Conservation (phyloP, 2,329 filamentous ascomycete species). For the Monosporascus sp. region DNA sequence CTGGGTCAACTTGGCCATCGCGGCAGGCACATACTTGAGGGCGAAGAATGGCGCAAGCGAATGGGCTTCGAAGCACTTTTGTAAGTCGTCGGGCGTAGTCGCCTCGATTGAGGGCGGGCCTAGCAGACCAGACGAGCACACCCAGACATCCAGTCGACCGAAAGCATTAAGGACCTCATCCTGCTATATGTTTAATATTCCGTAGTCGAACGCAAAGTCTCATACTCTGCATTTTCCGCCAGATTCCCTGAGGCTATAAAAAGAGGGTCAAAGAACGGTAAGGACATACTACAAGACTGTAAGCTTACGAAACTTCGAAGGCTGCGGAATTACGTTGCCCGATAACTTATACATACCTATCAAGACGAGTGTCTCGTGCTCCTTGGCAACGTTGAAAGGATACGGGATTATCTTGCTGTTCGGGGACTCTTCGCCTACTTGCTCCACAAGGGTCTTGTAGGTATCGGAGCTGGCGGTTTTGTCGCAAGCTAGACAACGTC, state of each 20-base stretch:
- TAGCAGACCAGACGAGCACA: conserved; percentile 51
- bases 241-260: too few relatives aligned
- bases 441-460: conserved; percentile 35
- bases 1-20: conserved; percentile 55
- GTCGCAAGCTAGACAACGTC: conserved; percentile 40
- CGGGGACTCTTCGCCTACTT: conserved; percentile 38
- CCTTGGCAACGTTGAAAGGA: conserved; percentile 52
- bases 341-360: conserved; percentile 28
- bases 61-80: conserved; percentile 55
- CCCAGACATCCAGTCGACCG: conserved; percentile 56
- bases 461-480: conserved; percentile 32
- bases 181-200: background rate
- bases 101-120: conserved; percentile 51
- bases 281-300: too few relatives aligned
- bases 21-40: conserved; percentile 58
- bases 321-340: too few relatives aligned
- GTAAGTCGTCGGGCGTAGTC: conserved; percentile 51
- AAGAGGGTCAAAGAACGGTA: too few relatives aligned
- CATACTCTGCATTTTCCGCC: too few relatives aligned
- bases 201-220: background rate
- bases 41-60: conserved; percentile 59
- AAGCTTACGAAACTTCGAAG: too few relatives aligned
- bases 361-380: conserved; percentile 54
- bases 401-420: conserved; percentile 59
- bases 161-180: conserved; percentile 59